Evolutionary conservation across 768 basidiomycete genomes (phyloP), one percentile per base, ranked within the genome.

Genomic region (Pleurotus citrinopileatus): DNA sequence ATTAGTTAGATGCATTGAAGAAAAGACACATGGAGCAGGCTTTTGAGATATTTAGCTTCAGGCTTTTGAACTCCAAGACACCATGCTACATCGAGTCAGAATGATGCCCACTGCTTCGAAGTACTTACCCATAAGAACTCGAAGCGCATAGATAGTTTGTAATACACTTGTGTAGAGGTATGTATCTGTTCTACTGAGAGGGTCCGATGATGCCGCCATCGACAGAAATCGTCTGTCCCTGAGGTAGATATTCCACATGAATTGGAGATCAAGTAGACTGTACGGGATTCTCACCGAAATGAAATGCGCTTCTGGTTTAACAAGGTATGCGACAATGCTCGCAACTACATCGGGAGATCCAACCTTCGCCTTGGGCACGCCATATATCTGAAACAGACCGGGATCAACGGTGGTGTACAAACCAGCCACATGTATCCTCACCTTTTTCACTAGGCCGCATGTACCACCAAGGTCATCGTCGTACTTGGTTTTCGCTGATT

Each of bases 241-340:
- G 17, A 9, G 17, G n/a, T 23, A 0, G 12, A 27, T 42, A 44
- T 9, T 23, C 25, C n/a, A 5, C 4, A 20, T 27, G 26, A 19
- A 27, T 12, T 36, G 17, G 8, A 17, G 32, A 34, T 34, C 10
- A n/a, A 2, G 32, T 15, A 10, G 36, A 19, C 13, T 9, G 6
- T 12, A 23, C 4, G 27, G 34, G 4, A 4, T n/a, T 46, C 59
- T 54, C 38, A 59, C 73, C 0, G 72, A 72, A 12, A 75, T 63
- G 28, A 66, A 71, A 38, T 58, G 58, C 0, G 70, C 64, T 23
- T 71, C 69, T 53, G 67, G 65, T 4, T 71, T 73, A 9, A 65
- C 66, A 2, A 74, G 63, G 50, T 69, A 74, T 1, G 71, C 72
- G 1, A 75, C 73, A 10, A 71, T 27, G 12, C 64, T 60, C 22